phyloP scores from a whole-genome alignment of 1,139 yeast genomes.

The Pichiaceae sp. region DNA sequence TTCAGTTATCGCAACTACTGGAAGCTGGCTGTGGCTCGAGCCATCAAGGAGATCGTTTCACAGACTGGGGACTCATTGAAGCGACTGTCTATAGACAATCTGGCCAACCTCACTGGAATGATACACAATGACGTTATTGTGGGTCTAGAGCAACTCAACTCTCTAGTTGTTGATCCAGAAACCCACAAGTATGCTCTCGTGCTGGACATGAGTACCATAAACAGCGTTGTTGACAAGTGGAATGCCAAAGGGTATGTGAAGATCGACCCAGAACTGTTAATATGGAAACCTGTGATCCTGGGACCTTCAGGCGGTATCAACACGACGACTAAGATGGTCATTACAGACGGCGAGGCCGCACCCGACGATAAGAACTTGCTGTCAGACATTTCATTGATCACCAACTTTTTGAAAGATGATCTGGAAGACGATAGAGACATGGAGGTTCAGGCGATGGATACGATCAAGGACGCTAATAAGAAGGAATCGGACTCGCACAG shows the following conservation, averaged over 20 bases:
- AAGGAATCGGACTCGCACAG: conserved; percentile 13
- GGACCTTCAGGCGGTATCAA: conserved; percentile 81
- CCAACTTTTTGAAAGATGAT: conserved; percentile 56
- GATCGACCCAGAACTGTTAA: conserved; percentile 41
- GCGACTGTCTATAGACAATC: conserved; percentile 43
- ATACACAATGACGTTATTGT: conserved; percentile 78
- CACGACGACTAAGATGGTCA: conserved; percentile 39
- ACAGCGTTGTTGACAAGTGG: conserved; percentile 43
- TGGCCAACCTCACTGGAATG: conserved; percentile 77
- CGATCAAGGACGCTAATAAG: conserved; percentile 18
- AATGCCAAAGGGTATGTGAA: conserved; percentile 43
- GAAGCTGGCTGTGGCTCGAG: conserved; percentile 57
- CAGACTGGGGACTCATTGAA: conserved; percentile 1
- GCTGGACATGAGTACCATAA: conserved; percentile 39
- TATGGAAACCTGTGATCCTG: conserved; percentile 79
- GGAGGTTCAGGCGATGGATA: conserved; percentile 44
- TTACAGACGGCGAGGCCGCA: conserved; percentile 14
- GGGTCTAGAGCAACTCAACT: conserved; percentile 71
- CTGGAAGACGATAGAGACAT: conserved; percentile 49
- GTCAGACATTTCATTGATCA: conserved; percentile 46
- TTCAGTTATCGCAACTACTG: conserved; percentile 83
- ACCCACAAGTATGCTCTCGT: conserved; percentile 44
- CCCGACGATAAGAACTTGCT: conserved; percentile 21
- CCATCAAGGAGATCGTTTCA: conserved; percentile 22
- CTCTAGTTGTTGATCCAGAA: conserved; percentile 39